These are phyloP conservation scores for Phoma sp. DNA, from an alignment of 2,329 filamentous ascomycete species.

Conservation along the genomic window DNA sequence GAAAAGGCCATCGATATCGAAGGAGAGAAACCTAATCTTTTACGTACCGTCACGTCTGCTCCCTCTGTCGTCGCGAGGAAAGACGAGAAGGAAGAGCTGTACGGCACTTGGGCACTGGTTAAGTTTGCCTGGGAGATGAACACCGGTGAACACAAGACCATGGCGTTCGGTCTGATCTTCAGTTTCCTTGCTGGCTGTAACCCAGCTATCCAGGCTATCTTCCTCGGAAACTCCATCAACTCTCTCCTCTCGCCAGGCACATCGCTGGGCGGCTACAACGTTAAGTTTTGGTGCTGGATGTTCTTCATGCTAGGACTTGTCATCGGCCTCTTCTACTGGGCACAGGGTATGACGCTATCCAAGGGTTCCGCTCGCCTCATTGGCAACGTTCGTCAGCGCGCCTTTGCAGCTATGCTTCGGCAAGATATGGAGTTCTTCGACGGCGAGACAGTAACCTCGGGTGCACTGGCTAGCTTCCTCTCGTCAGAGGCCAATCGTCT, in stretches of 20 bases:
- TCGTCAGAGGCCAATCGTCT: slow-evolving; percentile 84
- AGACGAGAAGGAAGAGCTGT: slow-evolving; percentile 35
- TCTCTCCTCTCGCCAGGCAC: slow-evolving; percentile 66
- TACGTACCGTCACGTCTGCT: slow-evolving; percentile 50
- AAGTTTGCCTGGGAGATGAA: slow-evolving; percentile 46
- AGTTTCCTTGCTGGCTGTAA: slow-evolving; percentile 47
- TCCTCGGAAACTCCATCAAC: slow-evolving; percentile 89
- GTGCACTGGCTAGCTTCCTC: slow-evolving; percentile 76
- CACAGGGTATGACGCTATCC: slow-evolving; percentile 65
- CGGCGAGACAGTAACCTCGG: slow-evolving; percentile 85
- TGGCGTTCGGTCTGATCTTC: slow-evolving; percentile 53
- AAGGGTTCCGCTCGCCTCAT: slow-evolving; percentile 65
- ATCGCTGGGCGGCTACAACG: slow-evolving; percentile 69
- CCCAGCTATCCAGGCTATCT: slow-evolving; percentile 62
- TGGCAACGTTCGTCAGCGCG: slow-evolving; percentile 79
- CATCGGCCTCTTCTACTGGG: slow-evolving; percentile 36
- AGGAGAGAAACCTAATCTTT: slow-evolving; percentile 36
- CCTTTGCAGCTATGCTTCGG: slow-evolving; percentile 87
- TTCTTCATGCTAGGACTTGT: slow-evolving; percentile 45
- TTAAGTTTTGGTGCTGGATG: slow-evolving; percentile 62
- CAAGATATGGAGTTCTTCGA: slow-evolving; percentile 90
- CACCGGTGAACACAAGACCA: slow-evolving; percentile 42
- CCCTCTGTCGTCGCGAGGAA: slow-evolving; percentile 68
- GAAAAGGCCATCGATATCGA: slow-evolving; percentile 31
- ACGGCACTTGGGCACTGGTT: slow-evolving; percentile 53